A percentile compares a stretch with the other conserved stretches of the same genome.
These are phyloP conservation scores for Fusarium incarnatum DNA, from an alignment of 2,329 filamentous ascomycete genomes.

Conservation along the genomic window DNA sequence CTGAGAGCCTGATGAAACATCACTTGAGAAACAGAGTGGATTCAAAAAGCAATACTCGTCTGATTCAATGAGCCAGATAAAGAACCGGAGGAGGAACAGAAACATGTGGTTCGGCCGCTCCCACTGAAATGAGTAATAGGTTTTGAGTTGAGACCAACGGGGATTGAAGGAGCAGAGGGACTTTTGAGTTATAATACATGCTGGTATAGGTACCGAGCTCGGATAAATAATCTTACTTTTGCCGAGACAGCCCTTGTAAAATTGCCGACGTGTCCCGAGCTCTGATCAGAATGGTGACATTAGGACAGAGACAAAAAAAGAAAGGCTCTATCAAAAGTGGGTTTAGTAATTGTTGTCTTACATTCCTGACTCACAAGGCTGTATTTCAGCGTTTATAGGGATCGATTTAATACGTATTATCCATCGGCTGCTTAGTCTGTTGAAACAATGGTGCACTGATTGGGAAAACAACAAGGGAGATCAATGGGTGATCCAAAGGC, in stretches of 20 bases:
- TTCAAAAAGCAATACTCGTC: background rate
- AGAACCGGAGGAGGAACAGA: background rate
- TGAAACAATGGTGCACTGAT: too few relatives aligned
- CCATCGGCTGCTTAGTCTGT: too few relatives aligned
- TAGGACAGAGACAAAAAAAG: too few relatives aligned
- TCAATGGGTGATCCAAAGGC: too few relatives aligned
- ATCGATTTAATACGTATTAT: too few relatives aligned
- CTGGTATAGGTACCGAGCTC: background rate
- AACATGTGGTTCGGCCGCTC: background rate
- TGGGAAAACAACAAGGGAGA: too few relatives aligned
- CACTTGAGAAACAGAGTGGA: background rate
- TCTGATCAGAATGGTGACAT: fast-evolving
- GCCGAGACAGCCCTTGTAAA: background rate
- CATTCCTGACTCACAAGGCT: too few relatives aligned
- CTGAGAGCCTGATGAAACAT: background rate
- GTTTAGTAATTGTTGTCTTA: fast-evolving
- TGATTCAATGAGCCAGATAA: background rate
- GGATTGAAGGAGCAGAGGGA: background rate
- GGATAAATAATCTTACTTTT: background rate
- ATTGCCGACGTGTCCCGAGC: background rate
- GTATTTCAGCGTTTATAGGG: too few relatives aligned
- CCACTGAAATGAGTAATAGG: background rate
- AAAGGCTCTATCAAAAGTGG: background rate
- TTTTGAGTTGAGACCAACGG: background rate
- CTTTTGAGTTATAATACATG: background rate